A percentile compares a stretch with the other conserved stretches of the same genome.
Conservation (phyloP, 202 grass and related monocot species). For the Digitaria exilis region DNA sequence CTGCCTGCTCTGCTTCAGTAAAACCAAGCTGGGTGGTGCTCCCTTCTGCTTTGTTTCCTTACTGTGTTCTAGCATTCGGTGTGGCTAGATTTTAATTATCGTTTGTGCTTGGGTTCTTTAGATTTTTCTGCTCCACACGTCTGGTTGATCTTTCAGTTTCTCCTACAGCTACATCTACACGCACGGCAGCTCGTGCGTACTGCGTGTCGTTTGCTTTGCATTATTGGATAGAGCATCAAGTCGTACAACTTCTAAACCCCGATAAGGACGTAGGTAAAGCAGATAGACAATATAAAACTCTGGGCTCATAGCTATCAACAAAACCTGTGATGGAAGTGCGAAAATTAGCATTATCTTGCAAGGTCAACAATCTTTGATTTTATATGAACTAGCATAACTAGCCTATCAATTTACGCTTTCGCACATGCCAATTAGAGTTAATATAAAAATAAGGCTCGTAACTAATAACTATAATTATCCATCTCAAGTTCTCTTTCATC, state of each 20-base stretch:
- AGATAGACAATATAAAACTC: too few species aligned
- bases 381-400: too few species aligned
- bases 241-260: neutral
- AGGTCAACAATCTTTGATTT: neutral
- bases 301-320: neutral
- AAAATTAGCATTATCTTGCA: neutral
- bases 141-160: neutral
- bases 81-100: conserved; percentile 11
- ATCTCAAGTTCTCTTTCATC: too few species aligned
- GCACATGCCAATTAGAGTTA: too few species aligned
- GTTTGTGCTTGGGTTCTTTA: neutral
- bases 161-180: neutral
- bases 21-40: neutral
- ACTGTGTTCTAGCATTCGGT: neutral
- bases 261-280: too few species aligned
- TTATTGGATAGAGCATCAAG: neutral
- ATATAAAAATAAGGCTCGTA: too few species aligned
- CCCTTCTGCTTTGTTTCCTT: neutral
- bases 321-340: neutral
- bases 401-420: too few species aligned
- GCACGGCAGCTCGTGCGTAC: neutral
- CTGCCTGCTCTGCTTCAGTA: neutral
- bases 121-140: neutral
- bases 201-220: neutral
- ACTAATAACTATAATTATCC: too few species aligned